A percentile compares a stretch with the other conserved stretches of the same genome.
Evolutionary conservation across 257 asterid species (phyloP).

Genomic region (Fraxinus anomala): DNA sequence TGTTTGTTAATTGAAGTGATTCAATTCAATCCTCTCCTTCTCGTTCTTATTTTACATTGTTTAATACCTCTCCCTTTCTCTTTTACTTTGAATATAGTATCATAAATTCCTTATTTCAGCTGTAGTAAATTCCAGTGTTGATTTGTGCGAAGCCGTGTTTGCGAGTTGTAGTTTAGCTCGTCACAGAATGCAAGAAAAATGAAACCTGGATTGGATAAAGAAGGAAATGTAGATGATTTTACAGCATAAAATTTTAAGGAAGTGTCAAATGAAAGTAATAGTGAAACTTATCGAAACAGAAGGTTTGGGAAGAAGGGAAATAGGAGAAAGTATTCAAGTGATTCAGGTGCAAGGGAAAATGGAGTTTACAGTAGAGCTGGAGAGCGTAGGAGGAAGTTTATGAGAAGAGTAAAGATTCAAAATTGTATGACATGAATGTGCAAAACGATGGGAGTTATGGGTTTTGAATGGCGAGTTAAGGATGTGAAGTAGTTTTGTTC

Average conservation of each 20-base stretch:
- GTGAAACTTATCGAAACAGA: conserved; percentile 29
- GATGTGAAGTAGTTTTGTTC: conserved; percentile 8
- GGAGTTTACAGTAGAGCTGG: conserved; percentile 25
- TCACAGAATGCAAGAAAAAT: conserved; percentile 16
- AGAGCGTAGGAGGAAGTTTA: conserved; percentile 28
- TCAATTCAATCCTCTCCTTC: no score
- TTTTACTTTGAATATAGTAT: no score
- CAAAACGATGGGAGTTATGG: conserved; percentile 71
- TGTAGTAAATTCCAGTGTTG: no score
- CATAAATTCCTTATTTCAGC: no score
- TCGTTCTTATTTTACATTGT: no score
- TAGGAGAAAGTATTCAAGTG: conserved; percentile 33
- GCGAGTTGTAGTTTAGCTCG: no score
- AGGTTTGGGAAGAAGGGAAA: conserved; percentile 38
- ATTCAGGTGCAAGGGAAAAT: conserved; percentile 33
- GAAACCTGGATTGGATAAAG: conserved; percentile 23
- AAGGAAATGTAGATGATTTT: conserved; percentile 27
- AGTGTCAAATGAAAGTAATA: conserved; percentile 29
- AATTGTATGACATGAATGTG: conserved; percentile 58
- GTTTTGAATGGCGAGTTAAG: conserved; percentile 36
- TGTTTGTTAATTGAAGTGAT: no score
- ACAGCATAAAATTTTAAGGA: conserved; percentile 8
- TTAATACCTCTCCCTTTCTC: no score
- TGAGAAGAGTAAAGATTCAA: conserved; percentile 33
- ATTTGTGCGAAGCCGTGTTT: no score